Evolutionary conservation across 768 basidiomycete genomes (phyloP).

Genomic region (Floccularia luteovirens): DNA sequence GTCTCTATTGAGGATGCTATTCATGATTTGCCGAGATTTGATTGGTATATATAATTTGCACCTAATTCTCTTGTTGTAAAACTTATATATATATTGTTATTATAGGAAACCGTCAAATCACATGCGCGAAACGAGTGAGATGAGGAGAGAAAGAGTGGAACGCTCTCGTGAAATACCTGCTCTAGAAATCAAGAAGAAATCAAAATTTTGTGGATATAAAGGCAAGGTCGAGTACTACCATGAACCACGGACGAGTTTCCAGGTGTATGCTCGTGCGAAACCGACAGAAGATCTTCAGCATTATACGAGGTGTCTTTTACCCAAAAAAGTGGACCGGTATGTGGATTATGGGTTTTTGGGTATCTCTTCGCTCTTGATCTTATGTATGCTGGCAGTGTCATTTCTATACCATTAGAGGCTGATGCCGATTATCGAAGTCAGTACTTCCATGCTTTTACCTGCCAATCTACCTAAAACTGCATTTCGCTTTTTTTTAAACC

Average conservation of each 20-base stretch:
- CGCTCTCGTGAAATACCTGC: conserved; percentile 20
- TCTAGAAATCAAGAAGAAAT: conserved; percentile 24
- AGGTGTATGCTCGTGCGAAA: conserved; percentile 36
- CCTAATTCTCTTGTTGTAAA: not conserved
- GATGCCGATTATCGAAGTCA: conserved; percentile 63
- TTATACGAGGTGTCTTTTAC: conserved; percentile 46
- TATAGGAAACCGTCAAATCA: conserved; percentile 30
- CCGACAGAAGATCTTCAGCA: conserved; percentile 55
- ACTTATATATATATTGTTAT: conserved; percentile 1
- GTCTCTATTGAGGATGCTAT: conserved; percentile 71
- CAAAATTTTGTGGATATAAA: conserved; percentile 26
- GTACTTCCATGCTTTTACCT: conserved; percentile 7
- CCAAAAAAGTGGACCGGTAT: conserved; percentile 51
- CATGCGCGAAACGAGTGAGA: conserved; percentile 8
- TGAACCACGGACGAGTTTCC: conserved; percentile 32
- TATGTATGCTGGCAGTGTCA: conserved; percentile 30
- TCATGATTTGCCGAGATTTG: conserved; percentile 61
- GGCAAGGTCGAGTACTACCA: conserved; percentile 23
- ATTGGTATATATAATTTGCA: conserved; percentile 47
- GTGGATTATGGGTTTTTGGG: conserved; percentile 6
- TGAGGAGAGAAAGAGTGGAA: conserved; percentile 13
- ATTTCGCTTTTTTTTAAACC: conserved; percentile 2
- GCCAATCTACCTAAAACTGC: not conserved
- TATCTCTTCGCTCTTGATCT: not conserved
- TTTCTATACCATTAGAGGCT: conserved; percentile 47